Evolutionary conservation across 2,329 filamentous ascomycete genomes (phyloP), one percentile per base, ranked within the genome.

Genomic region (Penicillium psychrosexuale): DNA sequence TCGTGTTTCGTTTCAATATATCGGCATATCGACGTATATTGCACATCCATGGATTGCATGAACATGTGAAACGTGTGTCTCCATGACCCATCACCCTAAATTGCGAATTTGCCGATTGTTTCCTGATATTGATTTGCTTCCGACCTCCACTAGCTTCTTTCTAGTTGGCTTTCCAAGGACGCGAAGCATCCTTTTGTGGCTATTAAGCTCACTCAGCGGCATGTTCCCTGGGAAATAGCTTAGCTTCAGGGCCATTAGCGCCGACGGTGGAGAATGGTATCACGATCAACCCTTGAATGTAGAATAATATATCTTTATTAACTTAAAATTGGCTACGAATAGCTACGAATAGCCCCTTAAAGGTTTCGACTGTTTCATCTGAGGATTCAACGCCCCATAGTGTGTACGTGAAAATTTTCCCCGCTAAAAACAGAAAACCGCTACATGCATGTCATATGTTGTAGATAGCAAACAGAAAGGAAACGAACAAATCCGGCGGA

Each of bases 231-330:
- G 6, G 19, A 50, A 50, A 40, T 8, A 33, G 38, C 36, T 22
- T 51, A 55, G 51, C 19, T 30, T 31, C 40, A 47, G 22, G 31
- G 39, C 24, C 27, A 36, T 33, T 42, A 43, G 51, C 39, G 51
- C 49, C 44, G 52, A 51, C 38, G 19, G 55, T 55, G 47, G 50
- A 52, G 47, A 9, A 33, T 53, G 30, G 34, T 57, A 56, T 56
- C 39, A 24, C 30, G 55, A 56, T 56, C 39, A 24, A n/a, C 8
- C 17, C 13, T 45, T 15, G 8, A 24, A 12, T 45, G 17, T n/a
- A 7, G 17, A 45, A 19, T 47, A 27, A n/a, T 34, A 36, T 27
- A 47, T 19, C 15, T 19, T 30, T 31, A 24, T n/a, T 3, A 30
- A 47, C 53, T 56, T 37, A 22, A 56, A 53, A 37, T 13, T 19